Conservation (phyloP, 83 land plant genomes). For the Thuja plicata region DNA sequence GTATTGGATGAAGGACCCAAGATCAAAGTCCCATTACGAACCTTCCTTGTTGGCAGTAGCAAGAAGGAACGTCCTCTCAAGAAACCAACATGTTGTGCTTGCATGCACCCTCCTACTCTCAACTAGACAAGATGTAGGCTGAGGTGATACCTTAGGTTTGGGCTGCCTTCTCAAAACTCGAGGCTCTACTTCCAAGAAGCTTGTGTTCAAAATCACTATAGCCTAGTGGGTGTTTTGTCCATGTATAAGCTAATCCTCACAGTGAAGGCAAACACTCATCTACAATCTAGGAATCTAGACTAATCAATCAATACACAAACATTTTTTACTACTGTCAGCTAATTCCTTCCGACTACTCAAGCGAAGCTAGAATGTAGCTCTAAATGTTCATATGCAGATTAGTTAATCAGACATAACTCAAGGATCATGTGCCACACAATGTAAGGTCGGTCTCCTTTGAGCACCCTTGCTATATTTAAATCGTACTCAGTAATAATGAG, state of each 20-base stretch:
- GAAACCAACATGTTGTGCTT: neutral
- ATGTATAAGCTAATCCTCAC: neutral
- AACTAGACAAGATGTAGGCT: neutral
- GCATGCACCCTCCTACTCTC: neutral
- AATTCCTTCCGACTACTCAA: neutral
- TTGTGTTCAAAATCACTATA: neutral
- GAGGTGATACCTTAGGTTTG: neutral
- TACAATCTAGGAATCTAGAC: neutral
- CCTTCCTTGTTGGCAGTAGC: conserved; percentile 1
- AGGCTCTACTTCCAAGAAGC: neutral
- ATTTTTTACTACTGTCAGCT: neutral
- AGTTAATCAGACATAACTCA: neutral
- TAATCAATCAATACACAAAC: neutral
- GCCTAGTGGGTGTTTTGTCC: neutral
- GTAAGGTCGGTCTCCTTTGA: neutral
- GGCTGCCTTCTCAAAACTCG: neutral
- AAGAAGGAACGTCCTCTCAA: conserved; percentile 4
- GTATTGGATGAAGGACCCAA: conserved; percentile 14
- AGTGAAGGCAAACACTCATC: neutral
- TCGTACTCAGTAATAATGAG: neutral
- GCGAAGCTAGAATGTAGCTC: neutral
- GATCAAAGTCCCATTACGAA: conserved; percentile 9
- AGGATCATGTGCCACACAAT: neutral
- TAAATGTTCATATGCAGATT: neutral
- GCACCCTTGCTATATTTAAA: neutral